A percentile compares a stretch with the other conserved stretches of the same genome.
These are phyloP conservation scores for Malus asiatica DNA, from an alignment of 306 rosid genomes.

Conservation along the genomic window DNA sequence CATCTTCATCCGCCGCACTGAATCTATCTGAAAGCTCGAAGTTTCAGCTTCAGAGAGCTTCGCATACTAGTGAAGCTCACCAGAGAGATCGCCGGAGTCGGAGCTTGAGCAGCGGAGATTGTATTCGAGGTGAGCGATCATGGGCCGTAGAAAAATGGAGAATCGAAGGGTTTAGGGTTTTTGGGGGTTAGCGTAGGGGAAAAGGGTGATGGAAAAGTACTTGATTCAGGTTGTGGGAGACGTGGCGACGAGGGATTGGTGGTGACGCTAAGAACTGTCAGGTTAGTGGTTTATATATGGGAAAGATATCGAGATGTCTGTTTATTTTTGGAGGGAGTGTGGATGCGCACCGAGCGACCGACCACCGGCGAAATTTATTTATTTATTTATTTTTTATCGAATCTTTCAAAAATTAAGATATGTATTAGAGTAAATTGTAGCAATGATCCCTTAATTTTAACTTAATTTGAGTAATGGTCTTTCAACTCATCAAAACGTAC, in stretches of 20 bases:
- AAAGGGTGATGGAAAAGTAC: not conserved
- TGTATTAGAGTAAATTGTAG: no score
- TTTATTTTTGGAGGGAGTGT: not conserved
- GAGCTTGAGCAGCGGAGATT: not conserved
- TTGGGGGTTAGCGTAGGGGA: not conserved
- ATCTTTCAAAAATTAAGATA: no score
- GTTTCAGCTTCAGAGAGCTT: not conserved
- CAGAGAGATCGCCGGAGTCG: not conserved
- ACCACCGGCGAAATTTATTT: no score
- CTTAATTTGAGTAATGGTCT: no score
- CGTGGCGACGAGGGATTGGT: constrained; percentile 12
- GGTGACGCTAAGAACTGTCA: not conserved
- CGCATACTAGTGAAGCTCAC: not conserved
- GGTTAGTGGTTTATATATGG: not conserved
- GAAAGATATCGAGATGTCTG: not conserved
- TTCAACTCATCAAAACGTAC: no score
- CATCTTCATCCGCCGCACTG: constrained; percentile 14
- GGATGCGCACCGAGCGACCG: not conserved
- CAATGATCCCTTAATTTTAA: no score
- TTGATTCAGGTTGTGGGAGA: not conserved
- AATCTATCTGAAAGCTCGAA: not conserved
- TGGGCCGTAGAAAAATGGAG: not conserved
- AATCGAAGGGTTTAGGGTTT: constrained; percentile 10
- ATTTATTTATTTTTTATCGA: not conserved
- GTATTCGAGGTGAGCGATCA: not conserved